Conservation (phyloP, 108 stramenopile species). For the Nitzschia sp. region DNA sequence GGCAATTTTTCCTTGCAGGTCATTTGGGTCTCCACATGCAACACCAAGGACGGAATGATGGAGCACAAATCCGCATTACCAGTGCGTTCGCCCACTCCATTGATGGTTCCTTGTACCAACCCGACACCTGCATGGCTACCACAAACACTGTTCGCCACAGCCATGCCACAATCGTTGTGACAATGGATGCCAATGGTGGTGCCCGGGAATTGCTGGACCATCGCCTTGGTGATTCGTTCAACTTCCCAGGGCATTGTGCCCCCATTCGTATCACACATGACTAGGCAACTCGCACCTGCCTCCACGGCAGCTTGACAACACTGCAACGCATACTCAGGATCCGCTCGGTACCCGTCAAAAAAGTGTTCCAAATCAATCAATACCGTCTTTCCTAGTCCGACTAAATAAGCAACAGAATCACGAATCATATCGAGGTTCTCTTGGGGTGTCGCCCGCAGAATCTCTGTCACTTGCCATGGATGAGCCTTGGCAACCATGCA, state of each 20-base stretch:
- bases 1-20: conserved; percentile 56
- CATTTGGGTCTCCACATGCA: conserved; percentile 70
- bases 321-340: conserved; percentile 68
- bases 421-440: conserved; percentile 92
- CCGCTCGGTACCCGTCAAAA: conserved; percentile 86
- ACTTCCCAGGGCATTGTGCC: conserved; percentile 93
- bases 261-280: conserved; percentile 96
- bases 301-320: conserved; percentile 83
- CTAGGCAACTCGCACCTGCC: conserved; percentile 83
- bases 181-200: conserved; percentile 84
- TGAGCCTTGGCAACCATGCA: conserved; percentile 94
- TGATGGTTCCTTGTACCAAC: conserved; percentile 90
- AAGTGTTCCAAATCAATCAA: conserved; percentile 93
- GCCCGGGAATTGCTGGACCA: conserved; percentile 46
- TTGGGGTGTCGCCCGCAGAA: conserved; percentile 78
- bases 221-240: conserved; percentile 41
- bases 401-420: conserved; percentile 82
- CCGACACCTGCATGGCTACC: conserved; percentile 81
- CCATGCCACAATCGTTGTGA: conserved; percentile 95
- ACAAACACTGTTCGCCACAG: conserved; percentile 86
- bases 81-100: conserved; percentile 92
- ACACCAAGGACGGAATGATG: conserved; percentile 80
- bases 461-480: conserved; percentile 91
- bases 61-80: conserved; percentile 93
- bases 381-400: conserved; percentile 51